A percentile compares a stretch with the other conserved stretches of the same genome.
These are phyloP conservation scores for Tardiomyces blankii DNA, from an alignment of 1,139 yeast genomes.

Conservation along the genomic window DNA sequence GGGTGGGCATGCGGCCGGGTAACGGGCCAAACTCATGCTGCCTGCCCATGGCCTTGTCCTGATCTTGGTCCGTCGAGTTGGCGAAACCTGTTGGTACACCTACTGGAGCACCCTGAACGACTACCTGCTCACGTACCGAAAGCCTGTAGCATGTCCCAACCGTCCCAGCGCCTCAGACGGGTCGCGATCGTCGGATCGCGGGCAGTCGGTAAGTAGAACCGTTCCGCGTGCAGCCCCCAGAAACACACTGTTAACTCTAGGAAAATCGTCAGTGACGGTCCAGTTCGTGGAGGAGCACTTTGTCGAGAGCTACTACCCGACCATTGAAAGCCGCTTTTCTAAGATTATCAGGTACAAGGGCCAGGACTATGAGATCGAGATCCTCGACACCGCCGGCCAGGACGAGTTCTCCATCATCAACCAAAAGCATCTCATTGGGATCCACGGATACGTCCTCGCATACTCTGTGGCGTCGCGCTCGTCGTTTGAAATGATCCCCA, in stretches of 20 bases:
- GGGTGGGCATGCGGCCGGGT: no score
- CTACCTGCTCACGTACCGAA: no score
- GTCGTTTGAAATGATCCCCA: conserved; percentile 67
- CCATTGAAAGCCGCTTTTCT: conserved; percentile 82
- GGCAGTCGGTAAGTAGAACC: not conserved
- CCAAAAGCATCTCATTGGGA: conserved; percentile 76
- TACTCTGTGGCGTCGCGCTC: conserved; percentile 73
- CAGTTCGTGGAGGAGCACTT: conserved; percentile 83
- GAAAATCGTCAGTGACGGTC: conserved; percentile 76
- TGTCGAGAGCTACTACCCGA: conserved; percentile 84
- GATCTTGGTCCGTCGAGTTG: no score
- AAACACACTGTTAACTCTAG: conserved; percentile 24
- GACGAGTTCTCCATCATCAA: conserved; percentile 81
- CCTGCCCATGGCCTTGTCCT: no score
- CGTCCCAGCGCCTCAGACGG: not conserved
- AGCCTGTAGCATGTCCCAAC: not conserved
- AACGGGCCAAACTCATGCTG: no score
- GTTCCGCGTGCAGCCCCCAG: no score
- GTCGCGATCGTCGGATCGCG: not conserved
- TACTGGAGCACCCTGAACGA: no score
- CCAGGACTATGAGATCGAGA: conserved; percentile 73
- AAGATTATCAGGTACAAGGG: conserved; percentile 61
- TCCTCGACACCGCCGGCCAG: conserved; percentile 86
- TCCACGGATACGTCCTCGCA: conserved; percentile 75
- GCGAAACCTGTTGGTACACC: no score